phyloP scores from a whole-genome alignment of 495 filamentous ascomycete genomes.

The Stereocaulon alpinum region DNA sequence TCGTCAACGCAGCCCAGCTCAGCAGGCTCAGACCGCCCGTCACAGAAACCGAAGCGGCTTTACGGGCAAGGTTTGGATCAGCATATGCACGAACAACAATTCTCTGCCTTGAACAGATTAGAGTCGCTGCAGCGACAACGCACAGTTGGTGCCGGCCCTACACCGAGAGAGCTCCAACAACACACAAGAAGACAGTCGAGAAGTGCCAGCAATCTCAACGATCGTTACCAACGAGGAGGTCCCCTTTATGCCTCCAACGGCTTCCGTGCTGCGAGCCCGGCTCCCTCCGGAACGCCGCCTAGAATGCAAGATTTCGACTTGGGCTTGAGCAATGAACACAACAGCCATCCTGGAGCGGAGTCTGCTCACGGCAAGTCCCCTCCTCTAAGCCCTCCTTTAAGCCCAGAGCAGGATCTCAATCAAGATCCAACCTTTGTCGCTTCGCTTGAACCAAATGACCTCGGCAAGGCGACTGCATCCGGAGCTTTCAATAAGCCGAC shows the following conservation, averaged over 20 bases:
- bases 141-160: slow-evolving; percentile 17
- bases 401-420: slow-evolving; percentile 30
- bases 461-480: slow-evolving; percentile 76
- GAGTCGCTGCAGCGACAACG: slow-evolving; percentile 58
- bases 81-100: slow-evolving; percentile 70
- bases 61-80: slow-evolving; percentile 81
- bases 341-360: slow-evolving; percentile 19
- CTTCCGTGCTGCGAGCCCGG: slow-evolving; percentile 43
- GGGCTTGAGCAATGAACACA: slow-evolving; percentile 21
- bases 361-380: slow-evolving; percentile 42
- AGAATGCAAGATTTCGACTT: slow-evolving; percentile 24
- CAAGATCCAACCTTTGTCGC: slow-evolving; percentile 46
- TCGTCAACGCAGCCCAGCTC: slow-evolving; percentile 33
- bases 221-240: slow-evolving; percentile 43
- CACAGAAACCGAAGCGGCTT: slow-evolving; percentile 60
- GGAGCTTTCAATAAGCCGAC: slow-evolving; percentile 74
- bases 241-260: slow-evolving; percentile 29
- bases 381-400: slow-evolving; percentile 63
- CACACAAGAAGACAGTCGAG: slow-evolving; percentile 45
- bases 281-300: slow-evolving; percentile 29
- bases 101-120: slow-evolving; percentile 61
- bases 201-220: slow-evolving; percentile 47
- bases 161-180: slow-evolving; percentile 15
- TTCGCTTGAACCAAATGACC: slow-evolving; percentile 63
- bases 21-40: slow-evolving; percentile 29